These are phyloP conservation scores for Zopfia rhizophila DNA, from an alignment of 2,329 filamentous ascomycete genomes.

Conservation along the genomic window DNA sequence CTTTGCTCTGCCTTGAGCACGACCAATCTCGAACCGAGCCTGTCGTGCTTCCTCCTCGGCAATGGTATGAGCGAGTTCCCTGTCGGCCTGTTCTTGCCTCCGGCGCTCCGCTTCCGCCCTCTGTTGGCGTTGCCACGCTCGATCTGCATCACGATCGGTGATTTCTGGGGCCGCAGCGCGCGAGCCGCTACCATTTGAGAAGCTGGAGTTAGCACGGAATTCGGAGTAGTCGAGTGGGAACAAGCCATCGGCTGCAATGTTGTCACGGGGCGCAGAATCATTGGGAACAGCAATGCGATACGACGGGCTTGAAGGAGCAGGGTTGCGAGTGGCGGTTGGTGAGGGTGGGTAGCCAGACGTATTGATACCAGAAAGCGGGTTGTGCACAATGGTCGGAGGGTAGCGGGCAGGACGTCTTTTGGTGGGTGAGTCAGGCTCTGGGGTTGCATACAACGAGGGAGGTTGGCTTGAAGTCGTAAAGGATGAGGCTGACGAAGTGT, in stretches of 20 bases:
- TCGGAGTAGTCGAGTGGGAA: constrained; percentile 36
- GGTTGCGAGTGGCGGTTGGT: constrained; percentile 25
- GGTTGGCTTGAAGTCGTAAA: constrained; percentile 36
- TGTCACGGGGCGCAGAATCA: constrained; percentile 19
- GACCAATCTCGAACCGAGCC: constrained; percentile 39
- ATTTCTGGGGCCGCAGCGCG: constrained; percentile 31
- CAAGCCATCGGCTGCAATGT: constrained; percentile 18
- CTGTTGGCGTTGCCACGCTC: constrained; percentile 30
- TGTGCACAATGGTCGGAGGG: constrained; percentile 41
- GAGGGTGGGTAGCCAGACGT: constrained; percentile 19
- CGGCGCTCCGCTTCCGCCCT: constrained; percentile 28
- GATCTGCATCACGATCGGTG: constrained; percentile 31
- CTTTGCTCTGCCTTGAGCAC: constrained; percentile 31
- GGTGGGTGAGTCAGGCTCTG: constrained; percentile 42
- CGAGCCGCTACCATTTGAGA: constrained; percentile 31
- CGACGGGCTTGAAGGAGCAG: constrained; percentile 21
- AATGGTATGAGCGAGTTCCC: constrained; percentile 22
- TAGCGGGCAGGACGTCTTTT: constrained; percentile 31
- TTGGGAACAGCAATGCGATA: constrained; percentile 36
- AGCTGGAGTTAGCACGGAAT: constrained; percentile 26
- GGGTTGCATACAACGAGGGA: constrained; percentile 42
- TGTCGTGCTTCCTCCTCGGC: constrained; percentile 30
- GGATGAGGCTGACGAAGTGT: constrained; percentile 43
- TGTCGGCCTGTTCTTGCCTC: constrained; percentile 38
- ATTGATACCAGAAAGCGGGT: constrained; percentile 25